Conservation (phyloP, 1,139 yeast species). For the Pichia cactophila region DNA sequence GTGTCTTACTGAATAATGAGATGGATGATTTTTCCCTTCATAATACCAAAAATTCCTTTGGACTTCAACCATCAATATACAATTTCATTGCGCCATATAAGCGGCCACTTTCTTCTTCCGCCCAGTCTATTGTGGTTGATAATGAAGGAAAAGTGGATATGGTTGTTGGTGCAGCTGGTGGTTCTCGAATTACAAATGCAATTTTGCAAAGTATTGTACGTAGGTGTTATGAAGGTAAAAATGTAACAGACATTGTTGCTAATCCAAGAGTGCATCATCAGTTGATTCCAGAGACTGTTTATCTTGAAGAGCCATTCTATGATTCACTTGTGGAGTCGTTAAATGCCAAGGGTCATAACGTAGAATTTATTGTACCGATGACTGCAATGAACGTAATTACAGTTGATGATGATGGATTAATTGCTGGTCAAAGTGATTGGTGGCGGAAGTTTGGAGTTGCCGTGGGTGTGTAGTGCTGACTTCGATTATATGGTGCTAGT, state of each 20-base stretch:
- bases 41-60: conserved; percentile 60
- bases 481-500: too few species aligned
- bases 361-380: conserved; percentile 27
- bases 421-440: conserved; percentile 34
- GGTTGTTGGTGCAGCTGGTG: conserved; percentile 91
- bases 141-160: conserved; percentile 47
- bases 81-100: conserved; percentile 70
- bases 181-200: conserved; percentile 81
- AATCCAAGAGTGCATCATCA: conserved; percentile 87
- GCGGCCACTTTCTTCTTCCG: conserved; percentile 78
- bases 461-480: conserved; percentile 23
- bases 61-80: conserved; percentile 69
- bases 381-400: conserved; percentile 38
- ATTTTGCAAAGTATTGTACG: conserved; percentile 75
- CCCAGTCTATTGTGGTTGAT: conserved; percentile 64
- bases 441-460: conserved; percentile 40
- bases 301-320: conserved; percentile 44
- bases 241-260: conserved; percentile 62
- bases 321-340: conserved; percentile 19
- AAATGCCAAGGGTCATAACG: conserved; percentile 26
- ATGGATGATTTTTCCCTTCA: conserved; percentile 96
- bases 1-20: conserved; percentile 77
- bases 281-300: conserved; percentile 62
- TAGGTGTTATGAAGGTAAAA: conserved; percentile 45
- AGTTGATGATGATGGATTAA: conserved; percentile 15